These are phyloP conservation scores for Trypanosoma scelopori DNA, from an alignment of 208 protist genomes.

Conservation along the genomic window DNA sequence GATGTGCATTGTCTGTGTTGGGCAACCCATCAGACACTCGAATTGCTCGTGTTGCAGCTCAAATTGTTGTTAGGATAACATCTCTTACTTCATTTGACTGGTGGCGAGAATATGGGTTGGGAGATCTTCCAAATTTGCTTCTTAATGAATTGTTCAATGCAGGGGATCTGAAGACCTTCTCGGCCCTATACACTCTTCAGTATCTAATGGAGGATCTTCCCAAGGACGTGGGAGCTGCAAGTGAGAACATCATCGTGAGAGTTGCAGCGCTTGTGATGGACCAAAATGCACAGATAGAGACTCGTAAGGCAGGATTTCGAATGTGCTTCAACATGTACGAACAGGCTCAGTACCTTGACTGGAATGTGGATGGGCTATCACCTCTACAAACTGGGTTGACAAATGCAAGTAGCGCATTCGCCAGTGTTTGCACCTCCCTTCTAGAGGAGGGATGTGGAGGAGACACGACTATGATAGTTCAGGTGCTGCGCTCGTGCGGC, in stretches of 20 bases:
- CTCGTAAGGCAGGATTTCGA: conserved; percentile 79
- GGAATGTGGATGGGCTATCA: conserved; percentile 78
- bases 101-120: conserved; percentile 57
- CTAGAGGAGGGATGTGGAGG: conserved; percentile 48
- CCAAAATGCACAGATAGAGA: conserved; percentile 25
- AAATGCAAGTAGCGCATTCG: conserved; percentile 54
- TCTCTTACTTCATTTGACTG: conserved; percentile 79
- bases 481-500: conserved; percentile 65
- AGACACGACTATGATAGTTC: conserved; percentile 54
- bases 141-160: conserved; percentile 64
- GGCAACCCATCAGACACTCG: conserved; percentile 48
- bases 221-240: conserved; percentile 66
- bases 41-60: conserved; percentile 71
- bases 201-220: conserved; percentile 89
- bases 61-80: conserved; percentile 85
- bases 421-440: conserved; percentile 64
- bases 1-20: conserved; percentile 53
- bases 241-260: conserved; percentile 64
- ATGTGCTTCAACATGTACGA: conserved; percentile 90
- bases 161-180: conserved; percentile 61
- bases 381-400: conserved; percentile 73
- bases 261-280: conserved; percentile 53
- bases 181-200: conserved; percentile 80
- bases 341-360: conserved; percentile 76
- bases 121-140: conserved; percentile 64